Base-by-base conservation (phyloP, 2,329 filamentous ascomycete species). In the Xylaria polymorpha region DNA sequence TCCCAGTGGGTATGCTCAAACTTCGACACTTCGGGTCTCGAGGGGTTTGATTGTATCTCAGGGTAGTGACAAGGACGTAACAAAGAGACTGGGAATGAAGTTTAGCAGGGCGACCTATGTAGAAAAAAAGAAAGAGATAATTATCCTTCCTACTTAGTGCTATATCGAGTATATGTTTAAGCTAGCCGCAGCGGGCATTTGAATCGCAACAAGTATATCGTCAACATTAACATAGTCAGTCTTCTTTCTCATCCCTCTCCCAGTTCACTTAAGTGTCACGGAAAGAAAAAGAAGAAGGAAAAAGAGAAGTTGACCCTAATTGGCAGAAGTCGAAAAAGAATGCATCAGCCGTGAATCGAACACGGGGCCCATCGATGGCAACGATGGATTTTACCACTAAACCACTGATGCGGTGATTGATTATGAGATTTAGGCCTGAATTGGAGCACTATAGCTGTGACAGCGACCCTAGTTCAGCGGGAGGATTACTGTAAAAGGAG, bases 361-460 rank as follows among this genome's bases (percentile, higher is more conserved):
- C 81, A 75, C 80, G 81, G 81, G 81, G 81, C 83, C 81, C 82
- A 83, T 84, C 83, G 82, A 84, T 84, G 83, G 83, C 83, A 84
- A 84, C 82, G 83, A 84, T 83, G 82, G 81, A 84, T 84, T 84
- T 83, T 84, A 84, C 83, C 83, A 83, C 82, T 84, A 84, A 84
- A 84, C 82, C 82, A 84, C 81, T 82, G 77, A 77, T 79, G 77
- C 77, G 15, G 8, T 18, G 4, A 32, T 10, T 51, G 6, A 7
- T 51, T 14, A 32, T 51, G 8, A 6, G 3, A 51, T 15, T 32
- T 9, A 6, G 1, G 1, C 2, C 4, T 0, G 14, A 18, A 18
- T 7, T 43, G 37, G 20, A 5, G 51, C 15, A n/a, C 5, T 37
- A 55, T 55, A 35, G 1, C 3, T 2, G 12, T 50, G 3, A 5